A percentile compares a stretch with the other conserved stretches of the same genome.
Evolutionary conservation across 495 filamentous ascomycete genomes (phyloP).

Genomic region (Oleoguttula mirabilis): DNA sequence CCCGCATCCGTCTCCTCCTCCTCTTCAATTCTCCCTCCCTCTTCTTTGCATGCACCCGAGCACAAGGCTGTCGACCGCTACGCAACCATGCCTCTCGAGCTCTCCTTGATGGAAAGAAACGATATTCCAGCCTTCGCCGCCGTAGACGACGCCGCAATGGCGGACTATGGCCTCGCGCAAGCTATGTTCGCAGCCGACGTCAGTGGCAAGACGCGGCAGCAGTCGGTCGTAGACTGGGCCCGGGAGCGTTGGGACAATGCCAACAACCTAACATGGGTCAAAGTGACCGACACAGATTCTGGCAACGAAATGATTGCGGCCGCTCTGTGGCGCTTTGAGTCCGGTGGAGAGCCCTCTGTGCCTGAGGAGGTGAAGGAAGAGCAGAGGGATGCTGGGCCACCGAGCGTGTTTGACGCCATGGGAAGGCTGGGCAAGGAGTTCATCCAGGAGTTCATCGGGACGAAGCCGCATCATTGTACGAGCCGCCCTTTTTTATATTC

Average conservation of each 20-base stretch:
- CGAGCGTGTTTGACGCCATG: too few relatives aligned
- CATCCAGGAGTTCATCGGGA: too few relatives aligned
- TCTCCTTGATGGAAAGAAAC: constrained; percentile 5
- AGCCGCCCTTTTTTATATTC: too few relatives aligned
- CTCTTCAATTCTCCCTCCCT: too few relatives aligned
- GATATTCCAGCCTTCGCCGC: constrained; percentile 17
- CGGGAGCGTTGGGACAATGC: constrained; percentile 4
- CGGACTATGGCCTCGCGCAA: constrained; percentile 1
- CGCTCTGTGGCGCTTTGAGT: constrained; percentile 11
- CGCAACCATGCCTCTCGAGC: constrained; percentile 14
- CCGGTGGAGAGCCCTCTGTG: not conserved
- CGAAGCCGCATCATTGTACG: too few relatives aligned
- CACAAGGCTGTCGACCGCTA: too few relatives aligned
- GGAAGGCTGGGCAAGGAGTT: too few relatives aligned
- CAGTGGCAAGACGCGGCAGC: constrained; percentile 1
- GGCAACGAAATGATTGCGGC: constrained; percentile 9
- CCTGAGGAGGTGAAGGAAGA: too few relatives aligned
- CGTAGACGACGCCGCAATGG: constrained; percentile 8
- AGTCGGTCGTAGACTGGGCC: not conserved
- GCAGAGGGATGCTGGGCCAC: too few relatives aligned
- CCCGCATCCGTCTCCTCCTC: too few relatives aligned
- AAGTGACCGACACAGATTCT: constrained; percentile 9
- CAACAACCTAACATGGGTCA: constrained; percentile 1
- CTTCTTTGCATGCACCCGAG: too few relatives aligned
- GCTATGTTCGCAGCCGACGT: constrained; percentile 2